These are phyloP conservation scores for Neurospora sp. DNA, from an alignment of 495 filamentous ascomycete genomes.

Conservation along the genomic window DNA sequence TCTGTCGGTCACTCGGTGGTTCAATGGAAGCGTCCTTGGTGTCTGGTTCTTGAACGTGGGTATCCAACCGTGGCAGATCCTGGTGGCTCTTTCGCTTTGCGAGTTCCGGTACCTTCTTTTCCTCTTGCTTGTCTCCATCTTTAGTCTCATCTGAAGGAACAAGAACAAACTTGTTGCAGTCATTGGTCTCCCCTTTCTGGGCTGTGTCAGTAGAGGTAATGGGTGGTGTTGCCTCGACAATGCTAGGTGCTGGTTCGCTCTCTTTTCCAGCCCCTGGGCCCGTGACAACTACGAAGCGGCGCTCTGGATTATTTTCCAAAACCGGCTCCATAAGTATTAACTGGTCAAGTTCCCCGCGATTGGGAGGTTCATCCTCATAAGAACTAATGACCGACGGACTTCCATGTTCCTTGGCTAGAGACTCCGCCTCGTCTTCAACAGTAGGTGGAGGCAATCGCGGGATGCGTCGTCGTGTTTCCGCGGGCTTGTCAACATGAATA, in stretches of 20 bases:
- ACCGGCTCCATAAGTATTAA: constrained; percentile 29
- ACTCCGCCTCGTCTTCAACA: constrained; percentile 37
- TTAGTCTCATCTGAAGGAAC: constrained; percentile 6
- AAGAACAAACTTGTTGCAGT: constrained; percentile 27
- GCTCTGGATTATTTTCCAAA: constrained; percentile 36
- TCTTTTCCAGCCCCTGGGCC: constrained; percentile 18
- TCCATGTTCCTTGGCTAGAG: constrained; percentile 34
- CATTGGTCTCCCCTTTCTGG: constrained; percentile 27
- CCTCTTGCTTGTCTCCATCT: constrained; percentile 11
- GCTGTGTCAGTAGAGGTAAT: background rate
- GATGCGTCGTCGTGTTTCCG: background rate
- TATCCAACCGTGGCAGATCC: constrained; percentile 27
- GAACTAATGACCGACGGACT: constrained; percentile 16
- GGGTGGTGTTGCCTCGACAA: background rate
- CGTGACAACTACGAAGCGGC: constrained; percentile 34
- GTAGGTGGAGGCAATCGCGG: constrained; percentile 28
- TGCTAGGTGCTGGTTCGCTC: background rate
- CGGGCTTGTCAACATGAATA: constrained; percentile 1
- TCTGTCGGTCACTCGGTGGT: constrained; percentile 13
- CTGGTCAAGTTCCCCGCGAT: constrained; percentile 35
- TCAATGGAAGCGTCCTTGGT: constrained; percentile 2
- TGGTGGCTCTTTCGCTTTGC: constrained; percentile 27
- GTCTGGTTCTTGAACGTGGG: constrained; percentile 10
- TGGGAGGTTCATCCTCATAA: constrained; percentile 28
- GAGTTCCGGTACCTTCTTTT: constrained; percentile 12